Evolutionary conservation across 2,329 filamentous ascomycete species (phyloP).

Genomic region (Claviceps maximensis): DNA sequence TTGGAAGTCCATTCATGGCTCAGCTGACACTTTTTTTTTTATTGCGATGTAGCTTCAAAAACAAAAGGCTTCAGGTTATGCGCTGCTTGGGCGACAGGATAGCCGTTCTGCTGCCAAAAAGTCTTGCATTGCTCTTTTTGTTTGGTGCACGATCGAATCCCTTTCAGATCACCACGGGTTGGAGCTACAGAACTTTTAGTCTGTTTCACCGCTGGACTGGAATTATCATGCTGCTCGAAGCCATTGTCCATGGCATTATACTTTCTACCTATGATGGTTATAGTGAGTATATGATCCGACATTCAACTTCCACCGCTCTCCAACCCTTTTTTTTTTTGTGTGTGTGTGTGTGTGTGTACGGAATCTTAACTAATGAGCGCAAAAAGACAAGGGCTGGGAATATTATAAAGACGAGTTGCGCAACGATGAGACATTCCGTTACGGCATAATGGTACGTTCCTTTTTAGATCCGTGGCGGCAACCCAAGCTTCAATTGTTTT

Average conservation of each 20-base stretch:
- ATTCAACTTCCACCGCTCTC: background rate
- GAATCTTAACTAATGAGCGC: background rate
- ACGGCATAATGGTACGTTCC: constrained; percentile 5
- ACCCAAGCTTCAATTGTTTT: background rate
- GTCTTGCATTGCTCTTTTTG: constrained; percentile 46
- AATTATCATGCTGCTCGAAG: constrained; percentile 41
- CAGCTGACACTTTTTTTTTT: background rate
- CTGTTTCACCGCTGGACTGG: constrained; percentile 51
- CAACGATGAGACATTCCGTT: constrained; percentile 2
- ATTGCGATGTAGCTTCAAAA: constrained; percentile 14
- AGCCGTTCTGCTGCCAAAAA: constrained; percentile 43
- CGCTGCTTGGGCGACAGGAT: constrained; percentile 45
- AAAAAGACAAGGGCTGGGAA: constrained; percentile 8
- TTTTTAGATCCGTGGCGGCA: background rate
- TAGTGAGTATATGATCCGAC: constrained; percentile 1
- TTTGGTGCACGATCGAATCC: constrained; percentile 50
- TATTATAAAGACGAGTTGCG: constrained; percentile 4
- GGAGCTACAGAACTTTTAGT: constrained; percentile 49
- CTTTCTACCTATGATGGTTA: constrained; percentile 11
- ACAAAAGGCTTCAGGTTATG: constrained; percentile 15
- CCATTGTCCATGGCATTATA: constrained; percentile 33
- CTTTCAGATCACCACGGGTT: constrained; percentile 48
- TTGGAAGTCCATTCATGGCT: background rate
- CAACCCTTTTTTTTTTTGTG: background rate
- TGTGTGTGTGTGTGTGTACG: background rate